These are phyloP conservation scores for Boletus patriciae DNA, from an alignment of 768 basidiomycete species.

Conservation along the genomic window DNA sequence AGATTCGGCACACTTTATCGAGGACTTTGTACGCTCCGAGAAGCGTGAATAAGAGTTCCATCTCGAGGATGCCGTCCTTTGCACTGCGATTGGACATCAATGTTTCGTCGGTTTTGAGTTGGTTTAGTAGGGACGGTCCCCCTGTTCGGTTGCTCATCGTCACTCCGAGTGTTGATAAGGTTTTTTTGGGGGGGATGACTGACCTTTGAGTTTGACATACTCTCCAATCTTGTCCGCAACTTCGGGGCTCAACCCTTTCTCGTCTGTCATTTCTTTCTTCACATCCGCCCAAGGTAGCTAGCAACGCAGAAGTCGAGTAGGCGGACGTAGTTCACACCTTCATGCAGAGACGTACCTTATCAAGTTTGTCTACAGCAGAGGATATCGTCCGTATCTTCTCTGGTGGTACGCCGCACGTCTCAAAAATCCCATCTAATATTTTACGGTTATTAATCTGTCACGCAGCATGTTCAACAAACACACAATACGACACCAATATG, in stretches of 20 bases:
- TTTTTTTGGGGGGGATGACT: constrained; percentile 2
- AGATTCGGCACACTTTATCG: constrained; percentile 57
- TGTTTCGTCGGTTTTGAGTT: constrained; percentile 59
- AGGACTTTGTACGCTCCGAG: constrained; percentile 78
- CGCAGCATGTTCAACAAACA: constrained; percentile 1
- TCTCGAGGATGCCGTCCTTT: constrained; percentile 81
- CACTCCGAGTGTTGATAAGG: background rate
- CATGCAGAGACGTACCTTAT: constrained; percentile 62
- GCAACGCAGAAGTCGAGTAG: background rate
- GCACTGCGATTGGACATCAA: constrained; percentile 74
- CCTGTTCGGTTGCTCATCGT: constrained; percentile 44
- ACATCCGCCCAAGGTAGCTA: constrained; percentile 90
- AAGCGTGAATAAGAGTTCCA: constrained; percentile 80
- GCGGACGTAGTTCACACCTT: background rate
- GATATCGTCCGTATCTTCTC: constrained; percentile 92
- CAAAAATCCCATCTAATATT: constrained; percentile 95
- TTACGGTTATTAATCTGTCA: constrained; percentile 90
- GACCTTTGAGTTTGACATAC: constrained; percentile 94
- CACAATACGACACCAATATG: background rate
- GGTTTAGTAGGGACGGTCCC: constrained; percentile 71
- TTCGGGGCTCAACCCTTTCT: constrained; percentile 81
- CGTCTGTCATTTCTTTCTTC: constrained; percentile 93
- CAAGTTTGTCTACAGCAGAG: constrained; percentile 96
- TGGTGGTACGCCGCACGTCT: constrained; percentile 88
- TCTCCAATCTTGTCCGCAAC: constrained; percentile 94